Evolutionary conservation across 1,284 basidiomycete species (phyloP).

Genomic region (Trichosporon asahii): DNA sequence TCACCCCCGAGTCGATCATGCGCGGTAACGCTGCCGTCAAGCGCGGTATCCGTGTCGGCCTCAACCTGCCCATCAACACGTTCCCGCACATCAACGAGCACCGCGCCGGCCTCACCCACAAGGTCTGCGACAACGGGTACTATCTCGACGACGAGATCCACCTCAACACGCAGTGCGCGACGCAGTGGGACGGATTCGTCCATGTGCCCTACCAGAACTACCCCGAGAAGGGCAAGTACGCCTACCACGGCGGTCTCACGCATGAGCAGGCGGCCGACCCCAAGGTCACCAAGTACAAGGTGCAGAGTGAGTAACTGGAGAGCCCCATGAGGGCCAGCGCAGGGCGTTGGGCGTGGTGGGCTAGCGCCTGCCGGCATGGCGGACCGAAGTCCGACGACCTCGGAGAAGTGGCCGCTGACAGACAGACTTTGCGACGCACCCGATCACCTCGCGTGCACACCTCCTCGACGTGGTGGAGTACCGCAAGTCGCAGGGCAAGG

Average conservation of each 20-base stretch:
- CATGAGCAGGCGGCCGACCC: slow-evolving; percentile 14
- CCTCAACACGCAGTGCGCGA: slow-evolving; percentile 51
- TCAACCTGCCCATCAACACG: slow-evolving; percentile 29
- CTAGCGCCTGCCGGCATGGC: no score
- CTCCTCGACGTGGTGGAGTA: slow-evolving; percentile 30
- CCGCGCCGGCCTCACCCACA: slow-evolving; percentile 21
- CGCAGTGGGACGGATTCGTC: slow-evolving; percentile 52
- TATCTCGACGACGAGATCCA: slow-evolving; percentile 41
- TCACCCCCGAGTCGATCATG: slow-evolving; percentile 33
- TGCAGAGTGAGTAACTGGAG: slow-evolving; percentile 17
- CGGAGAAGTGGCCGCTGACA: neutral
- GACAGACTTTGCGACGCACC: slow-evolving; percentile 20
- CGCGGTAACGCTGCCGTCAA: slow-evolving; percentile 29
- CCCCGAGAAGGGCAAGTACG: slow-evolving; percentile 18
- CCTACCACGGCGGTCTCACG: slow-evolving; percentile 22
- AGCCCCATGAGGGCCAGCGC: no score
- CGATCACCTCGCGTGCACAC: slow-evolving; percentile 24
- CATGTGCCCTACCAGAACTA: slow-evolving; percentile 42
- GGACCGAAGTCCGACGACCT: no score
- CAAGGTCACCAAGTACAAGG: slow-evolving; percentile 9
- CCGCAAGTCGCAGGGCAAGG: slow-evolving; percentile 39
- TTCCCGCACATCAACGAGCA: slow-evolving; percentile 12
- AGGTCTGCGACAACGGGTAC: slow-evolving; percentile 25
- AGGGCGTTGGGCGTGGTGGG: no score
- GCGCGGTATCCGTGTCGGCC: slow-evolving; percentile 33